phyloP scores from a whole-genome alignment of 2,329 filamentous ascomycete species.

The Xylaria sp. region DNA sequence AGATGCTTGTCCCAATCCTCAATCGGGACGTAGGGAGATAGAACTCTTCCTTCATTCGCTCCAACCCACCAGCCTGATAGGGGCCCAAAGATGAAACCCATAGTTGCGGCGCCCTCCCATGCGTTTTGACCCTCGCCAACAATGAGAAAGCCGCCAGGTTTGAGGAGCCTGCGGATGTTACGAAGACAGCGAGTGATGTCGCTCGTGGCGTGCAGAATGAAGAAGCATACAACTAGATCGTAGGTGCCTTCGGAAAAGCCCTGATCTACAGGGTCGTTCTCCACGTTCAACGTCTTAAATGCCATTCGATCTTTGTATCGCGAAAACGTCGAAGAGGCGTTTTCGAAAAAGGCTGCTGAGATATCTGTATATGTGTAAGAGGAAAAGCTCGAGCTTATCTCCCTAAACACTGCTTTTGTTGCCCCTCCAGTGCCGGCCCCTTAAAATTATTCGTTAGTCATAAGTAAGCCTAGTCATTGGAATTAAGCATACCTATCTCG shows the following conservation, averaged over 20 bases:
- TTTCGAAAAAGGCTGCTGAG: conserved; percentile 7
- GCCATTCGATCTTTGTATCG: background rate
- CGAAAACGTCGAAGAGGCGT: background rate
- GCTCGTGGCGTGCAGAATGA: conserved; percentile 8
- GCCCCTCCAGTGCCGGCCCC: conserved; percentile 10
- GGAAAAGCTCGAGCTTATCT: background rate
- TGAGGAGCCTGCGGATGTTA: background rate
- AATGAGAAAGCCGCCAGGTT: background rate
- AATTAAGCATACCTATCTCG: conserved; percentile 13
- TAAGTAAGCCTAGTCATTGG: background rate
- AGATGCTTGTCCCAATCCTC: background rate
- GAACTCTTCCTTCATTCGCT: background rate
- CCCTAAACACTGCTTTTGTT: background rate
- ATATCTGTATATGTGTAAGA: conserved; percentile 21
- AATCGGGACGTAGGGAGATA: background rate
- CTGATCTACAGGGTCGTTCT: background rate
- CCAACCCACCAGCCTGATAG: background rate
- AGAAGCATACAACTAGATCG: conserved; percentile 3
- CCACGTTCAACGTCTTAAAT: conserved; percentile 7
- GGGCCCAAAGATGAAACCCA: background rate
- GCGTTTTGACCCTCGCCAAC: background rate
- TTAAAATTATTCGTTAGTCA: background rate
- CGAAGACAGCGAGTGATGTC: background rate
- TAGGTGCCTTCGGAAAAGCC: background rate
- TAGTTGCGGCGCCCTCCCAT: background rate